Conservation (phyloP, 257 asterid genomes). For the Solanum chiquidenum region DNA sequence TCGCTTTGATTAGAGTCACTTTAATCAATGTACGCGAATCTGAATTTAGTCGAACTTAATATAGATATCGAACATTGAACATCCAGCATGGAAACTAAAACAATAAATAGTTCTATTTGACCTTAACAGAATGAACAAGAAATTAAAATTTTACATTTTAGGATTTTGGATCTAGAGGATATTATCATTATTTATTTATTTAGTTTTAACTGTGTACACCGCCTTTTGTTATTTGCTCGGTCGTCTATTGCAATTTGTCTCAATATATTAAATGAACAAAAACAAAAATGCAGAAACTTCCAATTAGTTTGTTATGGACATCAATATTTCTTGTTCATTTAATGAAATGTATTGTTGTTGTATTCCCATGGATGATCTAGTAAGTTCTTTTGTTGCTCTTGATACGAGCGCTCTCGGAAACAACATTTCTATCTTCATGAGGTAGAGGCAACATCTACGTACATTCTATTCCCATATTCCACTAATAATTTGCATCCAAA, state of each 20-base stretch:
- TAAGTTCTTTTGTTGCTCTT: neutral
- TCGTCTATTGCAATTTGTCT: neutral
- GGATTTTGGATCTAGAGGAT: neutral
- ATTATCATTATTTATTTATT: no score
- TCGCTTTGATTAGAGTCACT: rapidly evolving
- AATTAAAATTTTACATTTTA: neutral
- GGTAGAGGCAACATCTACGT: neutral
- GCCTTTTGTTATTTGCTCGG: neutral
- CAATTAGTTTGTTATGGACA: neutral
- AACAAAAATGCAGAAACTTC: neutral
- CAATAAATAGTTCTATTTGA: neutral
- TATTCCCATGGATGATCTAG: neutral
- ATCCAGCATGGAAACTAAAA: neutral
- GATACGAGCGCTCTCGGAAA: neutral
- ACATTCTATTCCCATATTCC: no score
- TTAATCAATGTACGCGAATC: rapidly evolving
- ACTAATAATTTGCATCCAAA: no score
- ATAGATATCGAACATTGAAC: neutral
- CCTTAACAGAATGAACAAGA: neutral
- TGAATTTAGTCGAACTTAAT: neutral
- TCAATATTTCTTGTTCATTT: neutral
- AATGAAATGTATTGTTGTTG: neutral
- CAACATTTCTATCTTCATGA: neutral
- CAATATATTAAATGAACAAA: neutral
- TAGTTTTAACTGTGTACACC: neutral